A percentile compares a stretch with the other conserved stretches of the same genome.
Evolutionary conservation across 306 rosid species (phyloP).

Genomic region (Vachellia pachyceras): DNA sequence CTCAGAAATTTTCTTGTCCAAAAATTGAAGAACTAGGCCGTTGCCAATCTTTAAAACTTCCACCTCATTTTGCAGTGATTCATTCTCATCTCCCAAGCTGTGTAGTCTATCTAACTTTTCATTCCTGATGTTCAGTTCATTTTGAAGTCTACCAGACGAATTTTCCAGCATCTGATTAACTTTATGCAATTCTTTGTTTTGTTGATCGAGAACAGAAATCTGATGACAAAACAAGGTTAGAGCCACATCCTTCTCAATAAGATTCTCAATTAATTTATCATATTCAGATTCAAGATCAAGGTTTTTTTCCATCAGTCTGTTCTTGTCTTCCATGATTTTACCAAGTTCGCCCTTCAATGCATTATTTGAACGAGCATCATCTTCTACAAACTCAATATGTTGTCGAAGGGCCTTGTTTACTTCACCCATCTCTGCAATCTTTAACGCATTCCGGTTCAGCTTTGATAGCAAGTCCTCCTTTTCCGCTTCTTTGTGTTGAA

Average conservation of each 20-base stretch:
- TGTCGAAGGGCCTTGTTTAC: conserved; percentile 55
- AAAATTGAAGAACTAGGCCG: conserved; percentile 34
- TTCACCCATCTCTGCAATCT: conserved; percentile 51
- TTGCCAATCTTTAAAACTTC: conserved; percentile 40
- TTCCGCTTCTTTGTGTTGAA: conserved; percentile 49
- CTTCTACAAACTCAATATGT: conserved; percentile 53
- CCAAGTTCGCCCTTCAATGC: conserved; percentile 55
- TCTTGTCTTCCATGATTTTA: conserved; percentile 49
- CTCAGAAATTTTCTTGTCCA: conserved; percentile 42
- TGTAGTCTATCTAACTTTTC: conserved; percentile 55
- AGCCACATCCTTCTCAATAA: conserved; percentile 53
- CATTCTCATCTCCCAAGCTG: conserved; percentile 49
- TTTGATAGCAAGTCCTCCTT: conserved; percentile 49
- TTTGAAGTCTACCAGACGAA: conserved; percentile 48
- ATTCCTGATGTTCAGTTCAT: conserved; percentile 51
- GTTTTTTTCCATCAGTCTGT: conserved; percentile 50
- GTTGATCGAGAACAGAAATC: conserved; percentile 52
- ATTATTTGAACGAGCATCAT: conserved; percentile 51
- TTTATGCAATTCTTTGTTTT: conserved; percentile 49
- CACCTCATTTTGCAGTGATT: conserved; percentile 41
- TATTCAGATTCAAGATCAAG: conserved; percentile 59
- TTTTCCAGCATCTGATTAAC: conserved; percentile 42
- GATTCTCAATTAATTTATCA: conserved; percentile 45
- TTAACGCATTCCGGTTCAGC: conserved; percentile 48
- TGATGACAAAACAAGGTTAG: conserved; percentile 49